Evolutionary conservation across 2,329 filamentous ascomycete genomes (phyloP).

Genomic region (Cyphellophora attinorum): DNA sequence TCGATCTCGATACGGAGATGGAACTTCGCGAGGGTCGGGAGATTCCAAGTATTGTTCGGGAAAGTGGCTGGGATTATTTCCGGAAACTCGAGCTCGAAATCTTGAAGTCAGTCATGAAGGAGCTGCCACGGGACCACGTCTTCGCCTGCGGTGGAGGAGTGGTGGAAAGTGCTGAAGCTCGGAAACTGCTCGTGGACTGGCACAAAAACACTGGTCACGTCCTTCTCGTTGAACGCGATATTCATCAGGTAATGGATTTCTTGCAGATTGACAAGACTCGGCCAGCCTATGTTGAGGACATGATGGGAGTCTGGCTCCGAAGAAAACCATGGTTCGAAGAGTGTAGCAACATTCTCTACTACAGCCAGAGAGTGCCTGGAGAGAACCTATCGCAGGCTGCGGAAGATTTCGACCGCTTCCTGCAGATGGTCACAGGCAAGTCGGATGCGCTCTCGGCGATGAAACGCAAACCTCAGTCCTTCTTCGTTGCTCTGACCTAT

Average conservation of each 20-base stretch:
- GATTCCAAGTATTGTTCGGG: conserved; percentile 77
- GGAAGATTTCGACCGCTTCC: conserved; percentile 64
- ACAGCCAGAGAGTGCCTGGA: conserved; percentile 59
- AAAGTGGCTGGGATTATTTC: conserved; percentile 80
- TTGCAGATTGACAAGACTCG: conserved; percentile 80
- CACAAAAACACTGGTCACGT: conserved; percentile 71
- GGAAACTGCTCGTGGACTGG: conserved; percentile 65
- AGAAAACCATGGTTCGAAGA: conserved; percentile 82
- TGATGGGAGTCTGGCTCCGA: conserved; percentile 80
- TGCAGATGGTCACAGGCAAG: conserved; percentile 59
- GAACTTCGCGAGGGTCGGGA: conserved; percentile 63
- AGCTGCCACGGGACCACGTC: conserved; percentile 65
- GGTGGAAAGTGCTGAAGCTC: conserved; percentile 74
- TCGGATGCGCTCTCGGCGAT: conserved; percentile 45
- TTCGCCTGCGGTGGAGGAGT: conserved; percentile 93
- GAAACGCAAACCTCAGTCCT: conserved; percentile 61
- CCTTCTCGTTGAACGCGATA: conserved; percentile 77
- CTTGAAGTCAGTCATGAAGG: conserved; percentile 62
- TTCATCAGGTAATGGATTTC: conserved; percentile 79
- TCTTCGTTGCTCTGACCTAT: conserved; percentile 86
- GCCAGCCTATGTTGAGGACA: conserved; percentile 86
- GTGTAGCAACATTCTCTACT: conserved; percentile 91
- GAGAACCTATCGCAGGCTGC: conserved; percentile 44
- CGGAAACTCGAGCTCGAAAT: conserved; percentile 67
- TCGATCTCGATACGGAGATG: conserved; percentile 82